Evolutionary conservation across 1,139 yeast species (phyloP).

Genomic region (Scheffersomyces insectosa): DNA sequence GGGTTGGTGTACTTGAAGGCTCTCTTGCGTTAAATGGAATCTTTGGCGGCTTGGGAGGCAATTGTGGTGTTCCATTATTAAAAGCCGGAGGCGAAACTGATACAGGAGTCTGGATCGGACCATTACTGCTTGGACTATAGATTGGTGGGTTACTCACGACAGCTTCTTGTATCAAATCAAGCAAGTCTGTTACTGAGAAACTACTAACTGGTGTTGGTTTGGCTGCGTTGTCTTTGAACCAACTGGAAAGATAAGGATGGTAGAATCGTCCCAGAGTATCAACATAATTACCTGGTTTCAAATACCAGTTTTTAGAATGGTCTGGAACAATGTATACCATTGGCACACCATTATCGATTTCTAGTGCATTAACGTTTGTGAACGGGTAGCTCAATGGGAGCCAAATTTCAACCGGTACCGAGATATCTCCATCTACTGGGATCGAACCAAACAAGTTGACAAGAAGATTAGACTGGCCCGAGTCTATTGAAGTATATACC

Average conservation of each 20-base stretch:
- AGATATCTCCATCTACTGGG: slow-evolving; percentile 29
- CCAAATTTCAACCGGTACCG: slow-evolving; percentile 75
- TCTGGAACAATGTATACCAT: slow-evolving; percentile 58
- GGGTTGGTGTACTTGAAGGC: slow-evolving; percentile 4
- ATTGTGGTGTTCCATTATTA: background rate
- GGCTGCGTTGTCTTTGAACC: slow-evolving; percentile 39
- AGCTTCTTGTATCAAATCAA: slow-evolving; percentile 36
- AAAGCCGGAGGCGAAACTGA: background rate
- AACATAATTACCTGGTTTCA: slow-evolving; percentile 65
- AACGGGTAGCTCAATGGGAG: slow-evolving; percentile 69
- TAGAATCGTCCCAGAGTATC: slow-evolving; percentile 76
- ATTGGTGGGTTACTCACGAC: slow-evolving; percentile 43
- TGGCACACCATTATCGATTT: slow-evolving; percentile 50
- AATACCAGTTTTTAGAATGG: slow-evolving; percentile 32
- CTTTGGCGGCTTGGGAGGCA: slow-evolving; percentile 26
- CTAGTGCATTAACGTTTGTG: slow-evolving; percentile 3
- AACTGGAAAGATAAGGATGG: slow-evolving; percentile 64
- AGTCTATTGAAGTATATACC: slow-evolving; percentile 56
- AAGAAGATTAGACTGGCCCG: slow-evolving; percentile 61
- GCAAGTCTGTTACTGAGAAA: slow-evolving; percentile 40
- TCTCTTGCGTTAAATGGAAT: slow-evolving; percentile 7
- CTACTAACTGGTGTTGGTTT: slow-evolving; percentile 8
- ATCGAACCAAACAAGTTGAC: slow-evolving; percentile 65
- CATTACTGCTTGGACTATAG: background rate
- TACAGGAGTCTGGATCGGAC: background rate